A percentile compares a stretch with the other conserved stretches of the same genome.
Evolutionary conservation across 441 rosid species (phyloP).

Genomic region (Iberis amara): DNA sequence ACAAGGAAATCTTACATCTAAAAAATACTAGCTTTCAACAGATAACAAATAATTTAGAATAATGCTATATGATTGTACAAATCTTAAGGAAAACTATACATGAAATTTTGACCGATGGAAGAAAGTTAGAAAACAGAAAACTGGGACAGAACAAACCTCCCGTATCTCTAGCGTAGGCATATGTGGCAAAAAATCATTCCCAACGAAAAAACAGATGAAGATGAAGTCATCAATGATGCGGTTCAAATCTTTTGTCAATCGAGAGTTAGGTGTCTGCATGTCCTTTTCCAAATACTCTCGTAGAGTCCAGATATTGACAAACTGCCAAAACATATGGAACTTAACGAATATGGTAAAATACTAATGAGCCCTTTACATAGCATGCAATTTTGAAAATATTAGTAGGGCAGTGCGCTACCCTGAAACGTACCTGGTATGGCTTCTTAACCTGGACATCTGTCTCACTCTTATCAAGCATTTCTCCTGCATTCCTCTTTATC

Average conservation of each 20-base stretch:
- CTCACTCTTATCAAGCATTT: slow-evolving; percentile 67
- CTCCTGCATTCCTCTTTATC: slow-evolving; percentile 68
- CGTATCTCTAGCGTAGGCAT: slow-evolving; percentile 96
- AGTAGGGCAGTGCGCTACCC: slow-evolving; percentile 16
- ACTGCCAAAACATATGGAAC: slow-evolving; percentile 41
- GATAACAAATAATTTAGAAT: not conserved
- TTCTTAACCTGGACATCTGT: slow-evolving; percentile 42
- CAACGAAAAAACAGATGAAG: slow-evolving; percentile 92
- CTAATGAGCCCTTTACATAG: slow-evolving; percentile 7
- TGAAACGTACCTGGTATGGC: slow-evolving; percentile 68
- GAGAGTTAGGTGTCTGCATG: slow-evolving; percentile 53
- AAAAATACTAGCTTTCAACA: not conserved
- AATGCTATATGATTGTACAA: slow-evolving; percentile 2
- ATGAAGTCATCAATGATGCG: slow-evolving; percentile 84
- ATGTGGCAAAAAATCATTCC: slow-evolving; percentile 92
- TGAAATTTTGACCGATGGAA: slow-evolving; percentile 9
- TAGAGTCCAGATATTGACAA: slow-evolving; percentile 82
- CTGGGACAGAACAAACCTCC: slow-evolving; percentile 52
- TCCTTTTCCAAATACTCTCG: slow-evolving; percentile 85
- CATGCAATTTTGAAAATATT: slow-evolving; percentile 18
- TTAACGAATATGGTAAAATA: slow-evolving; percentile 9
- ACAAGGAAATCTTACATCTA: slow-evolving; percentile 1
- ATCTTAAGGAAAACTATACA: slow-evolving; percentile 2
- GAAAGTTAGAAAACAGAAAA: slow-evolving; percentile 8
- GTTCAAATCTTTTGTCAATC: slow-evolving; percentile 54